Base-by-base conservation (phyloP, 192 early-diverging fungal genomes). In the Rhizophlyctis rosea region DNA sequence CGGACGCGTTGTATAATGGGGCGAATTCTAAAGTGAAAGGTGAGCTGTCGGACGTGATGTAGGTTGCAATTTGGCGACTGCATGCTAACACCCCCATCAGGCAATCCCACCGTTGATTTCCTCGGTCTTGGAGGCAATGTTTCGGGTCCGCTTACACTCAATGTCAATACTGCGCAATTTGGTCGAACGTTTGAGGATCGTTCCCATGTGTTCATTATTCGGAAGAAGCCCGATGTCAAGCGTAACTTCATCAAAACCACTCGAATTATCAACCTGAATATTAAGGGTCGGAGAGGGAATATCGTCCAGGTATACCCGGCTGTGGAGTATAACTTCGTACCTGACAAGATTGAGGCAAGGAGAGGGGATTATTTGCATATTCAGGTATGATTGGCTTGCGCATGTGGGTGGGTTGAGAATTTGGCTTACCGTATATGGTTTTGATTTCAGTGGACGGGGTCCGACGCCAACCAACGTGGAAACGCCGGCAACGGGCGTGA, bases 251-350 rank as follows among this genome's bases (percentile, higher is more conserved):
- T 69, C 35, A 18, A 29, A 2, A 3, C 59, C 23, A 13, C 16
- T 3, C 36, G 47, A 3, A 74, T 75, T 31, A 47, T 60, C 57
- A 76, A 76, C 61, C 64, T 76, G 23, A 76, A 76, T 28, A 70
- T 76, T 5, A 59, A 70, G 34, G 74, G 74, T 13, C 44, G 67
- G 33, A 49, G 74, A 21, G 74, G 74, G 9, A 76, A 76, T 32
- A 76, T 76, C 32, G 70, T 65, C 4, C 70, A 76, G 55, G 70
- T 74, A 2, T 69, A 69, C 48, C 64, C 64, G 3, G 24, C 54
- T 16, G 74, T 76, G 4, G 74, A 76, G 61, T 76, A 76, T 47
- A 70, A 76, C 50, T 76, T 76, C 55, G 74, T 73, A 23, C 74
- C 74, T 29, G 50, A 63, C 23, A 50, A 32, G 21, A 3, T 74